phyloP scores from a whole-genome alignment of 2,329 filamentous ascomycete genomes.

The Penicillium sp. region DNA sequence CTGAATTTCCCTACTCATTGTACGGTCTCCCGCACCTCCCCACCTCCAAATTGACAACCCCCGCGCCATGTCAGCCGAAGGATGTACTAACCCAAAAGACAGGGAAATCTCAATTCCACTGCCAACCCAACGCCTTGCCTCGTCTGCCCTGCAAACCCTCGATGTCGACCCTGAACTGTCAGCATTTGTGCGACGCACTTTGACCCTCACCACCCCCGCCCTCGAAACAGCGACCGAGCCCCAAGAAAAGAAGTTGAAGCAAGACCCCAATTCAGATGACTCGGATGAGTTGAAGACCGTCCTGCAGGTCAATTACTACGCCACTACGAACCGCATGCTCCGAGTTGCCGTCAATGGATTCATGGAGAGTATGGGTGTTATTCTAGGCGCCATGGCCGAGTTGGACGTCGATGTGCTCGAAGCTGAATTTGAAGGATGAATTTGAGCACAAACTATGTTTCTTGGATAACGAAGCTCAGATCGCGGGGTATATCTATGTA shows the following conservation, averaged over 20 bases:
- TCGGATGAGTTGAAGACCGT: constrained; percentile 50
- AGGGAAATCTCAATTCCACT: constrained; percentile 79
- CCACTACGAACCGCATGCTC: constrained; percentile 94
- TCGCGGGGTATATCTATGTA: background rate
- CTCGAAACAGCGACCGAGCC: constrained; percentile 19
- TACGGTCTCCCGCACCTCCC: constrained; percentile 20
- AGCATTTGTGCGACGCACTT: constrained; percentile 71
- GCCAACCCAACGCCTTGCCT: constrained; percentile 75
- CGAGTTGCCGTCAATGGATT: constrained; percentile 95
- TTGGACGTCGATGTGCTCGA: constrained; percentile 80
- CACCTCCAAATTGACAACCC: constrained; percentile 1
- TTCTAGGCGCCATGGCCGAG: constrained; percentile 87
- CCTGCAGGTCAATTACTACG: constrained; percentile 74
- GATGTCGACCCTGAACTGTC: constrained; percentile 89
- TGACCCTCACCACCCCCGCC: constrained; percentile 54
- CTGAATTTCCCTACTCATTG: constrained; percentile 43
- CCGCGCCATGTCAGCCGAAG: background rate
- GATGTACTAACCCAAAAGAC: constrained; percentile 15
- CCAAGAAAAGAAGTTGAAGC: constrained; percentile 25
- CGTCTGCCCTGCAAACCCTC: constrained; percentile 71
- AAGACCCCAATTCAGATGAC: constrained; percentile 26
- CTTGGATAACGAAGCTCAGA: background rate
- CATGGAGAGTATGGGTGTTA: constrained; percentile 83
- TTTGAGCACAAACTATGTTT: background rate
- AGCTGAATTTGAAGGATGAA: constrained; percentile 27